Evolutionary conservation across 768 basidiomycete species (phyloP).

Genomic region (Brasilioporus rufonigricans): DNA sequence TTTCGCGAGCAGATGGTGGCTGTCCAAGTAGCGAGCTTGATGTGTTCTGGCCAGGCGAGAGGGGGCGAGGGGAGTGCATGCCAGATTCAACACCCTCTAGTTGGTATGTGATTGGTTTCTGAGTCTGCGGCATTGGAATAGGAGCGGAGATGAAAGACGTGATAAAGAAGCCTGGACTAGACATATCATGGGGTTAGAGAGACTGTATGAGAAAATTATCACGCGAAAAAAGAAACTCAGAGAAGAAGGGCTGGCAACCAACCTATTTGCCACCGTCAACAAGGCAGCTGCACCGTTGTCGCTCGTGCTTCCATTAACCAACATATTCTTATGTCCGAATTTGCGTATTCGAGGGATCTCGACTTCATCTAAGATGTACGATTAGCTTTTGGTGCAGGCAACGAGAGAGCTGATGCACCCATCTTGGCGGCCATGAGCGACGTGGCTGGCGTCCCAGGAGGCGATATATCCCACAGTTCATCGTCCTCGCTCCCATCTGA

Average conservation of each 20-base stretch:
- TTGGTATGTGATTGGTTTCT: constrained; percentile 19
- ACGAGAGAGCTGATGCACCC: constrained; percentile 35
- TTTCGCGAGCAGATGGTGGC: constrained; percentile 15
- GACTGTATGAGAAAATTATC: constrained; percentile 18
- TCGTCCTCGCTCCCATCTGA: constrained; percentile 48
- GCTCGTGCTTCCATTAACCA: constrained; percentile 2
- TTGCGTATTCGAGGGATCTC: constrained; percentile 52
- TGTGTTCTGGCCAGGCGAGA: constrained; percentile 17
- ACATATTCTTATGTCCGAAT: constrained; percentile 36
- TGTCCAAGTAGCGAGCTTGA: constrained; percentile 24
- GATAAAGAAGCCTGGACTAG: constrained; percentile 33
- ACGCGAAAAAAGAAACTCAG: constrained; percentile 16
- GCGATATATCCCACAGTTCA: constrained; percentile 49
- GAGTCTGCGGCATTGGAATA: constrained; percentile 23
- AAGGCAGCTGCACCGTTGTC: constrained; percentile 6
- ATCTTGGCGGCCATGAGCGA: constrained; percentile 46
- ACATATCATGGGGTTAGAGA: constrained; percentile 26
- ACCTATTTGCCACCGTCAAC: constrained; percentile 21
- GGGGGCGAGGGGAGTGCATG: constrained; percentile 22
- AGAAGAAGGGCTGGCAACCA: constrained; percentile 14
- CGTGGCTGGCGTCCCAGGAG: constrained; percentile 42
- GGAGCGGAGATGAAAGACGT: constrained; percentile 34
- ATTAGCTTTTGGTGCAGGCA: constrained; percentile 3
- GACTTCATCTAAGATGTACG: constrained; percentile 41
- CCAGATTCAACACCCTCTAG: constrained; percentile 10